Percentiles rank a stretch among this genome's conserved stretches.
These are phyloP conservation scores for Centaurea solstitialis DNA, from an alignment of 129 eudicot species.

Conservation along the genomic window DNA sequence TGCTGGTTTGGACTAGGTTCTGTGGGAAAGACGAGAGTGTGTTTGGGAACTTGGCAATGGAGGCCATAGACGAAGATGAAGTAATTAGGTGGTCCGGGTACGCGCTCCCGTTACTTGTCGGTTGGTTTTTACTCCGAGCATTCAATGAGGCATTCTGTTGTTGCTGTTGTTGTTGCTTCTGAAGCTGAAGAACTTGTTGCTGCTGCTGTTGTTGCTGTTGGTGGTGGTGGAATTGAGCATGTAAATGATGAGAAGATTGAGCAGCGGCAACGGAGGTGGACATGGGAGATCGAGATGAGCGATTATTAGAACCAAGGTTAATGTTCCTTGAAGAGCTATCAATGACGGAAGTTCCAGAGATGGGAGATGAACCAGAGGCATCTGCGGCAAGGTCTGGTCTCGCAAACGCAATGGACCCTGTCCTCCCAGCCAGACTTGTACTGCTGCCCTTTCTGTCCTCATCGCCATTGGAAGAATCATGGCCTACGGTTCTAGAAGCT, in stretches of 20 bases:
- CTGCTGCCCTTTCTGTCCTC: constrained; percentile 64
- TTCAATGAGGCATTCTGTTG: constrained; percentile 37
- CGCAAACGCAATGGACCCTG: constrained; percentile 82
- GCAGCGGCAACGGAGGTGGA: constrained; percentile 35
- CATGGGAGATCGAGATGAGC: constrained; percentile 45
- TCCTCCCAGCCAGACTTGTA: constrained; percentile 35
- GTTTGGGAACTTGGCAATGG: constrained; percentile 64
- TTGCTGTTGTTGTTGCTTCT: constrained; percentile 49
- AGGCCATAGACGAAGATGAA: constrained; percentile 50
- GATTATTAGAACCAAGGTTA: constrained; percentile 47
- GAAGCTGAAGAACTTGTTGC: constrained; percentile 56
- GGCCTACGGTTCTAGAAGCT: constrained; percentile 44
- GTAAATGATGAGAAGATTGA: constrained; percentile 40
- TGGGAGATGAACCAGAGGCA: constrained; percentile 30
- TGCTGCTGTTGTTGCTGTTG: constrained; percentile 52
- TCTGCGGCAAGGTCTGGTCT: constrained; percentile 62
- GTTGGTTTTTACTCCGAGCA: constrained; percentile 55
- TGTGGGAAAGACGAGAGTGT: constrained; percentile 55
- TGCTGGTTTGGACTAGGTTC: constrained; percentile 53
- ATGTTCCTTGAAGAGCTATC: constrained; percentile 69
- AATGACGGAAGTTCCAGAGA: constrained; percentile 41
- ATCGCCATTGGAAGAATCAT: constrained; percentile 50
- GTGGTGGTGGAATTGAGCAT: constrained; percentile 59
- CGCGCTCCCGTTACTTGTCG: constrained; percentile 50
- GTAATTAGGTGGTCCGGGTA: constrained; percentile 58